Evolutionary conservation across 306 rosid species (phyloP), one percentile per base, ranked within the genome.

Genomic region (Luffa acutangula): DNA sequence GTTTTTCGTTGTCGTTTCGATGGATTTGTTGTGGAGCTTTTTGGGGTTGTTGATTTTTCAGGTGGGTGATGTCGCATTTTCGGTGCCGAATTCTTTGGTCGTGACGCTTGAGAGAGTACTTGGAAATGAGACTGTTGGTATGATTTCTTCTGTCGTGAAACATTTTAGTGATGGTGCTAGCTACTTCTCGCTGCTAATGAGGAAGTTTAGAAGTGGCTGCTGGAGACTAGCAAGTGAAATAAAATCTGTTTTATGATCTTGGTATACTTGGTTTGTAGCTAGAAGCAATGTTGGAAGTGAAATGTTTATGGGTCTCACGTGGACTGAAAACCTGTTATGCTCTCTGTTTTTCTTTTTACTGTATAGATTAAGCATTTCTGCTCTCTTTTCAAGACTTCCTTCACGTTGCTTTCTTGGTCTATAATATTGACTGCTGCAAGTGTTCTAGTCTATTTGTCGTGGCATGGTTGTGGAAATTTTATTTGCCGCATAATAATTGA

Each of bases 81-180:
- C 94, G 1, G 91, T 93, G 82, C 99, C 99, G 4, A 85, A 84
- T 88, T 90, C 99, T 1, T 80, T 95, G 80, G 94, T 95, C 5
- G 97, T 95, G 46, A 95, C 97, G 7, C 96, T 95, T 49, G 96
- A 95, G 89, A 90, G 97, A 81, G 97, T 95, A 13, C 78, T 92
- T 81, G 98, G 98, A 81, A 92, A 95, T 67, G 98, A 95, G 89
- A 89, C 96, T 70, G 75, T 95, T 62, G 97, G 99, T 95, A 89
- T 85, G 90, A 9, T 74, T 74, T 74, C 31, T 51, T 51, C 45
- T 45, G 8, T 48, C 25, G 7, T 31, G 49, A 31, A 49, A 31
- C 34, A 34, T 52, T 51, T 33, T 2, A 48, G 59, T 72, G 59
- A 34, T 15, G 21, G 0, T 51, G 78, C 62, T 74, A 14, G 78